Percentiles rank a stretch among this genome's conserved stretches.
Evolutionary conservation across 2,329 filamentous ascomycete species (phyloP).

Genomic region (Scorias spongiosa): DNA sequence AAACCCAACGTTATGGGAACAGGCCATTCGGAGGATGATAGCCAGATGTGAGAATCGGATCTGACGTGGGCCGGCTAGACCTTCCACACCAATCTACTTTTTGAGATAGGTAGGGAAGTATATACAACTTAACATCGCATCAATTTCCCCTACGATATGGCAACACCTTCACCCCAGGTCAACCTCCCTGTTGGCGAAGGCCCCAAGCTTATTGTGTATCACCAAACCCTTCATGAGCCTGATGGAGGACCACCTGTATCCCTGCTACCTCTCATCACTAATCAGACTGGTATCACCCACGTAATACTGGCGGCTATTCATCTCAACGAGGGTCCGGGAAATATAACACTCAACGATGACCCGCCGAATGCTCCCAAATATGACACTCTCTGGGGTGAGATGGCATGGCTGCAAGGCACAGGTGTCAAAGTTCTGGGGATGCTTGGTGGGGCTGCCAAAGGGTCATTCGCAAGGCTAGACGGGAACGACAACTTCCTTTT

Average conservation of each 20-base stretch:
- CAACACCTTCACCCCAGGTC: background rate
- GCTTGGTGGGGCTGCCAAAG: constrained; percentile 71
- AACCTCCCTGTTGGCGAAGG: constrained; percentile 20
- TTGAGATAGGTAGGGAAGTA: too few relatives aligned
- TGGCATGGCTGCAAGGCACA: constrained; percentile 51
- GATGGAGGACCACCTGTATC: constrained; percentile 40
- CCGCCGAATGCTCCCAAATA: constrained; percentile 51
- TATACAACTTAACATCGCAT: too few relatives aligned
- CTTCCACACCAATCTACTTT: too few relatives aligned
- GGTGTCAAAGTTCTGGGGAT: constrained; percentile 74
- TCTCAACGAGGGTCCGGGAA: constrained; percentile 51
- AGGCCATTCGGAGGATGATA: too few relatives aligned
- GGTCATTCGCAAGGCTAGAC: constrained; percentile 48
- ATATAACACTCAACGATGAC: constrained; percentile 69
- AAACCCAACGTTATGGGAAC: too few relatives aligned
- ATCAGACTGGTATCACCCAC: constrained; percentile 55
- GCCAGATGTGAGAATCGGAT: too few relatives aligned
- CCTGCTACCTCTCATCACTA: constrained; percentile 44
- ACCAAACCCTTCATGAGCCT: constrained; percentile 47
- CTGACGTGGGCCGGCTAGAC: too few relatives aligned
- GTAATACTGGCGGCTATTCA: constrained; percentile 79
- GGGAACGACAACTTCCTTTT: constrained; percentile 48
- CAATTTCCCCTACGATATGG: background rate
- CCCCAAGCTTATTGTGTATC: constrained; percentile 40
- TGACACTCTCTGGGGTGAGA: constrained; percentile 63